Evolutionary conservation across 352 stramenopile genomes (phyloP).

Genomic region (Phytophthora pinifolia): DNA sequence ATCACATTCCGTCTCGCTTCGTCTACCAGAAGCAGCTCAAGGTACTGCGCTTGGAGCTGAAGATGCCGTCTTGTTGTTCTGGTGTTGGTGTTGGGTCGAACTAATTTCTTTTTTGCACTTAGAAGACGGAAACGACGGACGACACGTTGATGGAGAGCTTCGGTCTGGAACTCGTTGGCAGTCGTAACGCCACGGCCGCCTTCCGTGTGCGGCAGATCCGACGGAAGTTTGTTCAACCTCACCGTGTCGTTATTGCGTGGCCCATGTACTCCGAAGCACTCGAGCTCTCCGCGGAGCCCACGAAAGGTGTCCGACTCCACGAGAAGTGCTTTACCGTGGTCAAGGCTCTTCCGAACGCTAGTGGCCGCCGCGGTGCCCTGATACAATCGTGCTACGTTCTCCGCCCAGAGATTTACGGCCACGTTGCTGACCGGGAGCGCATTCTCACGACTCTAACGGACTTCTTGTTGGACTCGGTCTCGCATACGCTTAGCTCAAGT

Average conservation of each 20-base stretch:
- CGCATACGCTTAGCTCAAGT: conserved; percentile 59
- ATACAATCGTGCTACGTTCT: conserved; percentile 77
- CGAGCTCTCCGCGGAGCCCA: conserved; percentile 48
- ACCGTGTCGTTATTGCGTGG: conserved; percentile 65
- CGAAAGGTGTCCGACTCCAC: conserved; percentile 54
- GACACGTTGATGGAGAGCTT: conserved; percentile 61
- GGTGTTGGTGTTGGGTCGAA: neutral
- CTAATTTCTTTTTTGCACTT: conserved; percentile 23
- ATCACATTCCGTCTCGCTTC: conserved; percentile 54
- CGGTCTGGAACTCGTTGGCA: conserved; percentile 48
- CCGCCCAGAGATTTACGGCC: conserved; percentile 60
- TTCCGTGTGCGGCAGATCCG: conserved; percentile 60
- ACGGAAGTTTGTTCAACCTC: conserved; percentile 47
- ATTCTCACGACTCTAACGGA: conserved; percentile 65
- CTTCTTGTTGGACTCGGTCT: conserved; percentile 66
- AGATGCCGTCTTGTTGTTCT: neutral
- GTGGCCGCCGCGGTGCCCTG: conserved; percentile 42
- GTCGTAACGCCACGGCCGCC: conserved; percentile 45
- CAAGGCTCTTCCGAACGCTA: conserved; percentile 41
- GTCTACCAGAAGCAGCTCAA: conserved; percentile 57
- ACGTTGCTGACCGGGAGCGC: conserved; percentile 58
- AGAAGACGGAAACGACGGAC: conserved; percentile 46
- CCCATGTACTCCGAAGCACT: conserved; percentile 51
- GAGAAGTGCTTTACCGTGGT: conserved; percentile 69
- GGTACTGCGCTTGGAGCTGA: no score